These are phyloP conservation scores for Penicillium psychrosexuale DNA, from an alignment of 2,329 filamentous ascomycete species.

Conservation along the genomic window DNA sequence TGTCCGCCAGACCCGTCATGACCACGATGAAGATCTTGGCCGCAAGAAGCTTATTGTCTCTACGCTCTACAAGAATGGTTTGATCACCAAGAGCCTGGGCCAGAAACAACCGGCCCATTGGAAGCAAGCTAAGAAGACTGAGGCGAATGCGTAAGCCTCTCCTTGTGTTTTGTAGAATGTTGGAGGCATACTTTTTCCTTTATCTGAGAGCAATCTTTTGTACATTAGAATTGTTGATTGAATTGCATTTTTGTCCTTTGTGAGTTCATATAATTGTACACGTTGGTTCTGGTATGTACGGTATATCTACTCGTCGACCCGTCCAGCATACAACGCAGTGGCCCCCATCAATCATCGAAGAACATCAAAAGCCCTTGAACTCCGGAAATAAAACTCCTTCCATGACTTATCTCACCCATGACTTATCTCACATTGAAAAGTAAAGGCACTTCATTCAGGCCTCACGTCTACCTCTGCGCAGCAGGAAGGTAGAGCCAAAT, in stretches of 20 bases:
- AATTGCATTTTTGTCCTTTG: conserved; percentile 10
- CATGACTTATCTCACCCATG: too few species aligned
- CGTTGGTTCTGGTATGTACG: background rate
- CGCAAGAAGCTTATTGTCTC: conserved; percentile 76
- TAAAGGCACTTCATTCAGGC: background rate
- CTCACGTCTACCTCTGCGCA: conserved; percentile 36
- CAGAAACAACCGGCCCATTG: conserved; percentile 1
- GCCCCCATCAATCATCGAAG: background rate
- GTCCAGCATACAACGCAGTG: background rate
- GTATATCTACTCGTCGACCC: background rate
- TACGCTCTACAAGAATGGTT: conserved; percentile 60
- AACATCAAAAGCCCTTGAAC: background rate
- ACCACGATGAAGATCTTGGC: conserved; percentile 69
- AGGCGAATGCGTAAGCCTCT: conserved; percentile 8
- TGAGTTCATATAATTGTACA: background rate
- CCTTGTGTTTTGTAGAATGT: background rate
- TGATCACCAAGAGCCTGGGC: conserved; percentile 49
- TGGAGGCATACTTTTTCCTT: conserved; percentile 1
- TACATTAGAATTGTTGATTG: conserved; percentile 24
- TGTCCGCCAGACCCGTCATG: conserved; percentile 64
- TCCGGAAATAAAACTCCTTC: background rate
- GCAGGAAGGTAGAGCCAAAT: conserved; percentile 50
- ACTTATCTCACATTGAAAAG: background rate
- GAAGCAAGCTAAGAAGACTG: background rate
- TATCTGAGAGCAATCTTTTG: conserved; percentile 21